phyloP scores from a whole-genome alignment of 441 rosid species.

The Populus hybrid region DNA sequence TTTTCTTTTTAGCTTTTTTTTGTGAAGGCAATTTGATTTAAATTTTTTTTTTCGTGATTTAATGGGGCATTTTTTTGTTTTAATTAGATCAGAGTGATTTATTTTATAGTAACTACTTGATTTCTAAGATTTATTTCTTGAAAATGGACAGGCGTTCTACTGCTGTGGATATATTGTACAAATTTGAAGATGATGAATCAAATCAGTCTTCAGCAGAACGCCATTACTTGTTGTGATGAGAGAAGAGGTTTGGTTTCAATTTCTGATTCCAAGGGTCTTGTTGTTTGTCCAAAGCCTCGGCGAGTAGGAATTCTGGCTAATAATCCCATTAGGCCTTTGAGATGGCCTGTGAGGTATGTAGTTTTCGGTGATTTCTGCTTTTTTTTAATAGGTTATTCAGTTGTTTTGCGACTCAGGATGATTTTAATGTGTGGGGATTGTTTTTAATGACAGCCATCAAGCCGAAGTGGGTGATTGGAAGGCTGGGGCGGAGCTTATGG shows the following conservation, averaged over 20 bases:
- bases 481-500: constrained; percentile 76
- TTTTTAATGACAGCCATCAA: constrained; percentile 38
- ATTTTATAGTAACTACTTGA: neutral
- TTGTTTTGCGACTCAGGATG: neutral
- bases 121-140: neutral
- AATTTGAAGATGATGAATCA: constrained; percentile 68
- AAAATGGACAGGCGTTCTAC: constrained; percentile 35
- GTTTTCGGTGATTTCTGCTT: neutral
- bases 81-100: neutral
- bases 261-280: constrained; percentile 44
- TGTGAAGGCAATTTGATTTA: neutral
- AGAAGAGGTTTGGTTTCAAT: constrained; percentile 40
- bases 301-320: constrained; percentile 53
- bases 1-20: neutral
- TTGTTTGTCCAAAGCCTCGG: constrained; percentile 82
- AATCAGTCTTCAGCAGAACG: constrained; percentile 63
- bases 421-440: neutral
- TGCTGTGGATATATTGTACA: constrained; percentile 13
- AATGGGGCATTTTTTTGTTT: too few species aligned
- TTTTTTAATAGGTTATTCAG: neutral
- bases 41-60: neutral
- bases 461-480: constrained; percentile 49
- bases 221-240: constrained; percentile 52
- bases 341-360: constrained; percentile 57
- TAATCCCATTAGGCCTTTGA: constrained; percentile 44